A percentile compares a stretch with the other conserved stretches of the same genome.
Conservation (phyloP, 306 rosid genomes). For the Glycine soja region DNA sequence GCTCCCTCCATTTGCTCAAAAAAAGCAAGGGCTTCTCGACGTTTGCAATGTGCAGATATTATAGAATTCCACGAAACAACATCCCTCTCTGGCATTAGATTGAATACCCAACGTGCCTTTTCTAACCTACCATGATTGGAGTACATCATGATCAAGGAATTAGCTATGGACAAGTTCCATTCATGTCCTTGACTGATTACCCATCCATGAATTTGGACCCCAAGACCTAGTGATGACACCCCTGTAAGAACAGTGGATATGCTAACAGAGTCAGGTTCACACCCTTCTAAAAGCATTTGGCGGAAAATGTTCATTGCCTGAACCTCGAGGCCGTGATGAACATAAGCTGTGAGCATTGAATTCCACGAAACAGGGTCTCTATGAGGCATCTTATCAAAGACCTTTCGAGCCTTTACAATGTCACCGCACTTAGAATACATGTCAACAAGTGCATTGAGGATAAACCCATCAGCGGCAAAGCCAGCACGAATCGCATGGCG, state of each 20-base stretch:
- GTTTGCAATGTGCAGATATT: conserved; percentile 76
- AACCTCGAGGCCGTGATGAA: conserved; percentile 69
- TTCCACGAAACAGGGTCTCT: conserved; percentile 89
- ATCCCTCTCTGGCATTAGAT: conserved; percentile 78
- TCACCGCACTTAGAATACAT: conserved; percentile 95
- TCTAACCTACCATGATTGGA: conserved; percentile 65
- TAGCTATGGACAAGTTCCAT: conserved; percentile 73
- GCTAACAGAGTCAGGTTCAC: conserved; percentile 68
- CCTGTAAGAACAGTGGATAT: conserved; percentile 63
- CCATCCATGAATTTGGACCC: conserved; percentile 83
- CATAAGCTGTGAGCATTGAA: conserved; percentile 74
- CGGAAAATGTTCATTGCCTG: conserved; percentile 64
- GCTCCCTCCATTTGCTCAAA: conserved; percentile 72
- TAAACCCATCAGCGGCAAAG: conserved; percentile 63
- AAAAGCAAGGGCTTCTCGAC: conserved; percentile 59
- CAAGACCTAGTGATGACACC: conserved; percentile 53
- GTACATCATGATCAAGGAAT: conserved; percentile 72
- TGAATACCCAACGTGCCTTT: conserved; percentile 65
- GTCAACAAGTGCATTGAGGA: conserved; percentile 85
- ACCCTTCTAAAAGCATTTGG: conserved; percentile 66
- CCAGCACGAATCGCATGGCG: conserved; percentile 73
- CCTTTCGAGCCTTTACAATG: conserved; percentile 77
- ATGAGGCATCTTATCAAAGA: conserved; percentile 61
- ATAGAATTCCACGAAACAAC: conserved; percentile 85
- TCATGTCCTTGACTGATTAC: conserved; percentile 63